These are phyloP conservation scores for Biscogniauxia sp. DNA, from an alignment of 2,329 filamentous ascomycete genomes.

Conservation along the genomic window DNA sequence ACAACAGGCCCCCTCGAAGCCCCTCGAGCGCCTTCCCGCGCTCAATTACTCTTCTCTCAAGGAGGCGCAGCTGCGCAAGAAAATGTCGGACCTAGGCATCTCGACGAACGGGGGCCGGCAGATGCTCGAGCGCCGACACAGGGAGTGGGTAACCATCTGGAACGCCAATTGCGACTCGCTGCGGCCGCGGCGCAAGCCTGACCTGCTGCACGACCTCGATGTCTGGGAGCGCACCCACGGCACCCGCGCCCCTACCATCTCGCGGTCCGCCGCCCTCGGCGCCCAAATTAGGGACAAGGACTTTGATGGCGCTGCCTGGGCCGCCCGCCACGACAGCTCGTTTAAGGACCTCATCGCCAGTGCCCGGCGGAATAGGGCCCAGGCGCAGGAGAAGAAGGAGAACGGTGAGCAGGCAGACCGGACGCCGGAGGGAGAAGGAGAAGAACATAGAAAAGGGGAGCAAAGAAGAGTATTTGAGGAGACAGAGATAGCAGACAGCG, in stretches of 20 bases:
- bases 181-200: slow-evolving; percentile 64
- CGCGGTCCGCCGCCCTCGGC: slow-evolving; percentile 37
- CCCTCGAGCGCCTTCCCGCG: slow-evolving; percentile 67
- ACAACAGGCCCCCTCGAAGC: slow-evolving; percentile 30
- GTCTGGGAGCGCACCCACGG: slow-evolving; percentile 85
- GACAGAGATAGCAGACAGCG: not conserved
- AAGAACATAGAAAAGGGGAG: slow-evolving; percentile 9
- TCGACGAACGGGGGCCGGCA: slow-evolving; percentile 65
- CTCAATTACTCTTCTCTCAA: slow-evolving; percentile 87
- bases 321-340: slow-evolving; percentile 66
- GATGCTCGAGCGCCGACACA: slow-evolving; percentile 76
- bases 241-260: slow-evolving; percentile 46
- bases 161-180: slow-evolving; percentile 94
- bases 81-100: slow-evolving; percentile 77
- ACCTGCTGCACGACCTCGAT: slow-evolving; percentile 76
- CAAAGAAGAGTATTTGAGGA: not conserved
- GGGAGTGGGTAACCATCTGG: slow-evolving; percentile 93
- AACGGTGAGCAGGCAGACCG: slow-evolving; percentile 4
- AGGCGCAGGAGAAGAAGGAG: slow-evolving; percentile 32
- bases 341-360: slow-evolving; percentile 79
- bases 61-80: slow-evolving; percentile 74
- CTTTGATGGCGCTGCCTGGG: slow-evolving; percentile 79
- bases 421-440: slow-evolving; percentile 11
- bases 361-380: slow-evolving; percentile 59
- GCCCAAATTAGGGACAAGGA: slow-evolving; percentile 77